phyloP scores from a whole-genome alignment of 164 flowering plant species.

The Houttuynia cordata region DNA sequence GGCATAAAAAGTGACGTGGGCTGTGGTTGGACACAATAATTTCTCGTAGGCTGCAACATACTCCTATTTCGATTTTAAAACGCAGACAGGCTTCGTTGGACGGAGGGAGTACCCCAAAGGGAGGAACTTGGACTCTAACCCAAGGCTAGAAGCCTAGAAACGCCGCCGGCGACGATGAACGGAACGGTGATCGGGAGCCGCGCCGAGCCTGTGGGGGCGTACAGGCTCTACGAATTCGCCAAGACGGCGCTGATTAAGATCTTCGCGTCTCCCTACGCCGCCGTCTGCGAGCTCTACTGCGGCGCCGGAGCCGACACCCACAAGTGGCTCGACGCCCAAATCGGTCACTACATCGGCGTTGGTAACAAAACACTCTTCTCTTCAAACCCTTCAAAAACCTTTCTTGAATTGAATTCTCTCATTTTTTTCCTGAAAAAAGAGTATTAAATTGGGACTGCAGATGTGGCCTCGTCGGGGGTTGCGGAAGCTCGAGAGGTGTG shows the following conservation, averaged over 20 bases:
- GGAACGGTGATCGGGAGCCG: background rate
- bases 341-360: conserved; percentile 82
- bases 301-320: conserved; percentile 58
- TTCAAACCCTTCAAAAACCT: background rate
- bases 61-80: no score
- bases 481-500: conserved; percentile 47
- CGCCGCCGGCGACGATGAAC: conserved; percentile 1
- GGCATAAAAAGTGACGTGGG: no score
- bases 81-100: no score
- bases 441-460: conserved; percentile 17
- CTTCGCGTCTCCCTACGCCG: conserved; percentile 73
- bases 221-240: conserved; percentile 58
- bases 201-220: conserved; percentile 1
- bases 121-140: no score
- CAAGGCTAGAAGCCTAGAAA: no score
- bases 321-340: conserved; percentile 81
- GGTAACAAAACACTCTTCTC: conserved; percentile 26
- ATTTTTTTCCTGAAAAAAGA: background rate
- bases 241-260: conserved; percentile 69
- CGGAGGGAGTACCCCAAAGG: no score
- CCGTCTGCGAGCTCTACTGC: conserved; percentile 79
- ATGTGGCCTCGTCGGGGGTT: conserved; percentile 54
- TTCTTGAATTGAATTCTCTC: background rate
- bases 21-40: no score
- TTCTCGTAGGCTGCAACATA: no score